Evolutionary conservation across 2,329 filamentous ascomycete species (phyloP), one percentile per base, ranked within the genome.

Genomic region (Cadophora sp.): DNA sequence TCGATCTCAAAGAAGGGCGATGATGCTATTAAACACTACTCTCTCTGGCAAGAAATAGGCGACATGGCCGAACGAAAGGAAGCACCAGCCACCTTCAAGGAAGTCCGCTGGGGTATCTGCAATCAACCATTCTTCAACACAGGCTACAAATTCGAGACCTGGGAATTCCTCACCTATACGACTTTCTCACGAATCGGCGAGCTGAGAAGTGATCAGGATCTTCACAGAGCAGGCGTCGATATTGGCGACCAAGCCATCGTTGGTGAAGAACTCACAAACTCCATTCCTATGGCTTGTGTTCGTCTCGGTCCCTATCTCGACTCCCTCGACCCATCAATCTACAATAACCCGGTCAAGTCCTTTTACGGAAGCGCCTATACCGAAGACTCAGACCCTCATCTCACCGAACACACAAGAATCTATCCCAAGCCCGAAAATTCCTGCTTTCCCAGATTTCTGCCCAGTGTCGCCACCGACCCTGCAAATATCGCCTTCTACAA

Each of bases 191-290:
- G 64, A 24, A 71, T 77, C 11, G 73, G 76, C 16, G 70, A 74
- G 50, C 45, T 76, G n/a, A 72, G 75, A 36, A 71, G 73, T 39
- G 75, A 77, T 62, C 48, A 45, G 1, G 75, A 77, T 65, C 69
- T 77, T 16, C 22, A 33, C 7, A 66, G 39, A 62, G 72, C 72
- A 63, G 73, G 73, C 1, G 55, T 75, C 4, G 50, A 68, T 7
- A 53, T 73, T 14, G 66, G 62, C 14, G 65, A 73, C 27, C 69
- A 69, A 30, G 65, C 66, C 18, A 24, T 73, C 5, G 70, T 73
- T 3, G 69, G 61, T 0, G 65, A 73, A 9, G 72, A 73, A 36
- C 33, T 74, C 9, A 51, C 73, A 39, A 71, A 65, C 51, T 70
- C 74, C 22, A 33, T 76, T 9, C 75, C 76, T 0, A 60, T 77